Evolutionary conservation across 352 stramenopile genomes (phyloP), one percentile per base, ranked within the genome.

Genomic region (Phytophthora syringae): DNA sequence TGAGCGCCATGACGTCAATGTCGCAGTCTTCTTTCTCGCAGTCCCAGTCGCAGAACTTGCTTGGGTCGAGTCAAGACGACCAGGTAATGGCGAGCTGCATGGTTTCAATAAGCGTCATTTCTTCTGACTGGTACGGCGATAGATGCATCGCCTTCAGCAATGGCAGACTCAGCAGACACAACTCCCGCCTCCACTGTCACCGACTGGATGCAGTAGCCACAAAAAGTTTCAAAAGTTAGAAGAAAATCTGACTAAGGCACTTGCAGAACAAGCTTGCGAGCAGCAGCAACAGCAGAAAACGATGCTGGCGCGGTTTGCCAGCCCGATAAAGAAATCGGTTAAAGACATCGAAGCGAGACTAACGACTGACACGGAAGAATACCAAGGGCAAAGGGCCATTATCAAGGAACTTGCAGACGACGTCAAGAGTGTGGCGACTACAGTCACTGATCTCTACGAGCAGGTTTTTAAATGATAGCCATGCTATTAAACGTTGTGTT

Each of bases 11-110:
- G 36, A 74, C 67, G 24, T 83, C 77, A 10, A 71, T 80, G 32
- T 84, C 79, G 18, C 77, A 86, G 62, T 78, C 72, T 13, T 76
- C 71, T 7, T 69, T 72, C 34, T 77, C 64, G n/a, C 69, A 73
- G 34, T 68, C 63, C 7, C 75, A 79, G 44, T 72, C 74, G 16
- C 70, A 75, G 24, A 70, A 72, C 24, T 66, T 75, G 63, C 45
- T 76, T 11, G 61, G 52, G 7, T 66, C 52, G 45, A 75, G 60
- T 32, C 69, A 80, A 34, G 66, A 80, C 40, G 48, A 65, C 15
- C 44, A 76, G 59, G 69, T 81, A 36, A 74, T 18, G 18, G 54
- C 13, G 22, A 37, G 43, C 18, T 58, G 22, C 25, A 24, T 18
- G n/a, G 2, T 13, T 64, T 5, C 34, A 45, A 16, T 24, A 11